Conservation (phyloP, 1,284 basidiomycete species). For the Nidula niveotomentosa region DNA sequence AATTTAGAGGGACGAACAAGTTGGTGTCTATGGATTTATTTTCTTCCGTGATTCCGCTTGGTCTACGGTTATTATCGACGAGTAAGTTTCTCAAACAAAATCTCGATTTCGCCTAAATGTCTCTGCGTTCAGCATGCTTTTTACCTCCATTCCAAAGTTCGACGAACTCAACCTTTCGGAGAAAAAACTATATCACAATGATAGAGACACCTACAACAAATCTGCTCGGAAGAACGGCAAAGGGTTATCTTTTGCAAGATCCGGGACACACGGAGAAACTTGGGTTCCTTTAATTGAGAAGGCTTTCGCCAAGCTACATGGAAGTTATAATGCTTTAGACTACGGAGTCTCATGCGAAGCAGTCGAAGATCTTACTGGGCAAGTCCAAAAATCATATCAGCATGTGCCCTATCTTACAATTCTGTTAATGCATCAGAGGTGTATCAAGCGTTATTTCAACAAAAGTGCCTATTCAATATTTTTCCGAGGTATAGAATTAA, state of each 20-base stretch:
- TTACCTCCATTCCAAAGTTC: slow-evolving; percentile 38
- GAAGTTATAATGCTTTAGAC: slow-evolving; percentile 39
- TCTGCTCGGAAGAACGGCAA: slow-evolving; percentile 38
- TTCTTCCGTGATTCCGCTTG: slow-evolving; percentile 40
- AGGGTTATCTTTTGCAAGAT: slow-evolving; percentile 41
- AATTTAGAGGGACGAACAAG: slow-evolving; percentile 38
- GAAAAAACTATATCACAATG: slow-evolving; percentile 39
- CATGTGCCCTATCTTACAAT: neutral
- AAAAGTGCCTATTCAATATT: slow-evolving; percentile 21
- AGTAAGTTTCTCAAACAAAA: slow-evolving; percentile 24
- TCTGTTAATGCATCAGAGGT: slow-evolving; percentile 23
- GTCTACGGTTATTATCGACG: slow-evolving; percentile 39
- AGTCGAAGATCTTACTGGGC: slow-evolving; percentile 53
- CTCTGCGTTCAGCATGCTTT: slow-evolving; percentile 23
- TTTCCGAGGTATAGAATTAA: neutral
- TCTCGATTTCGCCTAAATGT: too few relatives aligned
- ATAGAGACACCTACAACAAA: slow-evolving; percentile 36
- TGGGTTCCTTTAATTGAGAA: slow-evolving; percentile 55
- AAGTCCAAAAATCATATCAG: slow-evolving; percentile 2
- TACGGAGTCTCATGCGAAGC: slow-evolving; percentile 42
- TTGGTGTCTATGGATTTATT: slow-evolving; percentile 50
- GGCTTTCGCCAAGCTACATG: slow-evolving; percentile 52
- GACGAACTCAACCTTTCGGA: slow-evolving; percentile 34
- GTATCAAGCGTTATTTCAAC: slow-evolving; percentile 34
- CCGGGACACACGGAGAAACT: slow-evolving; percentile 42